Base-by-base conservation (phyloP, 805 yeast species). In the Candida nonsorbophila region DNA sequence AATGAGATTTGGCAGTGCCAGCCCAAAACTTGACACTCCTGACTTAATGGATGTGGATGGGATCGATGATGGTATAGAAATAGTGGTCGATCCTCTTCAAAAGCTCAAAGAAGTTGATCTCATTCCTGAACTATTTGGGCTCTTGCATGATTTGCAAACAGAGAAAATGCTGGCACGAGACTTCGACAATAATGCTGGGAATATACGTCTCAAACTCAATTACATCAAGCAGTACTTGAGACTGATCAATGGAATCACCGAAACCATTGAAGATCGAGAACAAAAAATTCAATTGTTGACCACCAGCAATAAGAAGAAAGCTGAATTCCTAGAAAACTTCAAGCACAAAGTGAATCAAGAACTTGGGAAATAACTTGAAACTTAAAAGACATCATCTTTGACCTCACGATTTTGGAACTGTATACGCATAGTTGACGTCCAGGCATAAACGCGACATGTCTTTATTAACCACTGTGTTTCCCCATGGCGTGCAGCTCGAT, bases 81-180 rank as follows among this genome's bases (percentile, higher is more conserved):
- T 10, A 10, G 9, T 10, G 17, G 14, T 16, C 7, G 48, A 47
- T 28, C 33, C 43, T 14, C 32, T 51, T 16, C 34, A 48, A n/a
- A 53, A 49, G 23, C 40, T 63, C 21, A 41, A 41, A 6, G 36
- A 48, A n/a, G 45, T 53, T 12, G 63, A 62, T 37, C 38, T 62
- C 3, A 44, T 64, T 4, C 67, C 67, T 5, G 68, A 62, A 20
- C 36, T 64, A 25, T 63, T 53, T 34, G 45, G 40, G 9, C 43
- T 61, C 12, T 40, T 64, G 4, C 62, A 57, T 30, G 55, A 54
- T 23, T 44, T 64, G 18, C 53, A 55, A 18, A 40, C 42, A 7
- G 69, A 67, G n/a, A 47, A 41, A 14, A 36, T 59, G 11, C 61
- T 53, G 53, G 55, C 64, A 6, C 58, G 61, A 32, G 69, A 64